Evolutionary conservation across 2,329 filamentous ascomycete genomes (phyloP).

Genomic region (Fusarium beomiforme): DNA sequence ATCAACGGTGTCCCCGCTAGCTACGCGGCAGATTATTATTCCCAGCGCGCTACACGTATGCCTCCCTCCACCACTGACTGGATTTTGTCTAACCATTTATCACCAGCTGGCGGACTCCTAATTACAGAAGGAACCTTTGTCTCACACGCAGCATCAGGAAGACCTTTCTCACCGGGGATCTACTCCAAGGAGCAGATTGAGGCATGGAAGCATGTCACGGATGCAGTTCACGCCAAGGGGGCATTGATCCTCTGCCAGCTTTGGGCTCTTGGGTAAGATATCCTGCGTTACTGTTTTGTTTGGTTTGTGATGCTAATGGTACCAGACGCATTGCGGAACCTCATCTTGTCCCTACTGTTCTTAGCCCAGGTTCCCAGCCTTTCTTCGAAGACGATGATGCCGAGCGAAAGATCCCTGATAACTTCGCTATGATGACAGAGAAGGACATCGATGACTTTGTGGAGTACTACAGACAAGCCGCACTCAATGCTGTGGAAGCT

Average conservation of each 20-base stretch:
- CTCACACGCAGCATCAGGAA: slow-evolving; percentile 46
- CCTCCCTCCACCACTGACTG: rapidly evolving
- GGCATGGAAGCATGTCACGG: slow-evolving; percentile 69
- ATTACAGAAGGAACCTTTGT: slow-evolving; percentile 58
- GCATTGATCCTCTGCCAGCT: slow-evolving; percentile 70
- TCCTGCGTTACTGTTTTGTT: too few relatives aligned
- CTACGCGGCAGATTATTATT: slow-evolving; percentile 57
- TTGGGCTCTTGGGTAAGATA: slow-evolving; percentile 67
- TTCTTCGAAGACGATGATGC: neutral
- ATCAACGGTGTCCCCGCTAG: slow-evolving; percentile 39
- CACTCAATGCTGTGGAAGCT: slow-evolving; percentile 65
- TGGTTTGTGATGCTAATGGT: rapidly evolving
- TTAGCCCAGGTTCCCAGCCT: slow-evolving; percentile 19
- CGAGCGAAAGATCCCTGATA: neutral
- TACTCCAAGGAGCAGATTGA: slow-evolving; percentile 65
- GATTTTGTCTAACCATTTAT: rapidly evolving
- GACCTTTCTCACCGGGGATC: slow-evolving; percentile 51
- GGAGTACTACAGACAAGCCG: slow-evolving; percentile 63
- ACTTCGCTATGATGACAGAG: slow-evolving; percentile 63
- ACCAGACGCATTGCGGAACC: slow-evolving; percentile 25
- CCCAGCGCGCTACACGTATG: slow-evolving; percentile 52
- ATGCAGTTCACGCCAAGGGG: slow-evolving; percentile 71
- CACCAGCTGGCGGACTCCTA: slow-evolving; percentile 52
- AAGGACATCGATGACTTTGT: slow-evolving; percentile 73
- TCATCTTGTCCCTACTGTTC: slow-evolving; percentile 17